A percentile compares a stretch with the other conserved stretches of the same genome.
Evolutionary conservation across 768 basidiomycete genomes (phyloP).

Genomic region (Leccinum aurantiacum): DNA sequence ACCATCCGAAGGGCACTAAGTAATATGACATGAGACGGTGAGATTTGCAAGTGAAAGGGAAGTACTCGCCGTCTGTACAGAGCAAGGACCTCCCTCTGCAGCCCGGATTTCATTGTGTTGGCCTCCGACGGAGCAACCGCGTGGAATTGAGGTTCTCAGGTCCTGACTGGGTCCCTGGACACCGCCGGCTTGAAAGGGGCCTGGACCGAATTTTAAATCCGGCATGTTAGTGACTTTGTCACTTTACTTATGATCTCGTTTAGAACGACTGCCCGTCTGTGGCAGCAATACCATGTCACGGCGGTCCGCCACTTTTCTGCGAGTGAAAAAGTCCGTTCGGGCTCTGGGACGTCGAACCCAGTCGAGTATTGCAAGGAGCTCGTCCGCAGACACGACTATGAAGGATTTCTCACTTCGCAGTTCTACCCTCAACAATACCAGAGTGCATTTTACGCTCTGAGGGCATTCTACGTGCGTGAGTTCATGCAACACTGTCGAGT

Average conservation of each 20-base stretch:
- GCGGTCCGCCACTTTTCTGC: conserved; percentile 16
- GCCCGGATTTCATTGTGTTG: conserved; percentile 39
- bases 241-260: conserved; percentile 19
- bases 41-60: neutral
- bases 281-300: conserved; percentile 9
- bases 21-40: conserved; percentile 6
- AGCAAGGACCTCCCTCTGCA: conserved; percentile 52
- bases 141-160: neutral
- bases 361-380: conserved; percentile 66
- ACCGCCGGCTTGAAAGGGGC: conserved; percentile 19
- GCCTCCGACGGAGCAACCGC: neutral
- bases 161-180: conserved; percentile 18
- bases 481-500: neutral
- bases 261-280: conserved; percentile 8
- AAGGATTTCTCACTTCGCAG: conserved; percentile 68
- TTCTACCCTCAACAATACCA: conserved; percentile 69
- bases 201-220: conserved; percentile 4
- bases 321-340: conserved; percentile 5
- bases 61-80: conserved; percentile 54
- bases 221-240: neutral
- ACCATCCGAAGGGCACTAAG: conserved; percentile 75
- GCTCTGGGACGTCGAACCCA: conserved; percentile 39
- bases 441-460: conserved; percentile 72
- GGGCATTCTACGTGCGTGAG: conserved; percentile 77
- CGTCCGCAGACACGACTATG: conserved; percentile 80